Conservation (phyloP, 805 yeast genomes). For the Citeromyces nyonsensis region DNA sequence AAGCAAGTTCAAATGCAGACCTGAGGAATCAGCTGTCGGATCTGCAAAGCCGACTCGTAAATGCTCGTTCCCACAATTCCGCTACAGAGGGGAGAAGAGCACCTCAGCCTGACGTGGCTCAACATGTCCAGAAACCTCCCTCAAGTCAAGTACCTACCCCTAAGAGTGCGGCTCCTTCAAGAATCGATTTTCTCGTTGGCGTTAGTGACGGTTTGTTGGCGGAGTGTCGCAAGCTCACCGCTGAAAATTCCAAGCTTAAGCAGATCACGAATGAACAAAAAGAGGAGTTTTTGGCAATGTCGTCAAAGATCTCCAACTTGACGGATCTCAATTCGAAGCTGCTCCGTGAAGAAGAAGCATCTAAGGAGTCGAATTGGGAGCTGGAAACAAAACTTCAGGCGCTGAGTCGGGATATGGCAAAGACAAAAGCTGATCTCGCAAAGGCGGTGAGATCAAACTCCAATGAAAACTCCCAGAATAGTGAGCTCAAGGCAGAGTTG, state of each 20-base stretch:
- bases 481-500: conserved; percentile 25
- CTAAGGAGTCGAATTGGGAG: conserved; percentile 52
- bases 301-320: conserved; percentile 19
- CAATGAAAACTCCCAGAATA: conserved; percentile 8
- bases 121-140: not conserved
- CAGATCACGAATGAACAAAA: conserved; percentile 22
- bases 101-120: not conserved
- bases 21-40: conserved; percentile 2
- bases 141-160: not conserved
- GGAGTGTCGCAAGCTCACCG: conserved; percentile 58
- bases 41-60: not conserved
- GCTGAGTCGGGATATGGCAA: conserved; percentile 24
- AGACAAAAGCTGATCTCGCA: conserved; percentile 21
- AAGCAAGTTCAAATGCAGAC: not conserved
- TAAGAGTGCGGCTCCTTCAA: conserved; percentile 15
- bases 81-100: not conserved
- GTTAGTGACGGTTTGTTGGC: conserved; percentile 55
- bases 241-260: conserved; percentile 38
- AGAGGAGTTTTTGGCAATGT: conserved; percentile 23
- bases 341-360: conserved; percentile 24
- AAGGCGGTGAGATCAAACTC: conserved; percentile 21
- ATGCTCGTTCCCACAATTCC: not conserved
- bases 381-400: conserved; percentile 35
- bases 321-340: conserved; percentile 14
- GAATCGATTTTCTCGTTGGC: conserved; percentile 58